Evolutionary conservation across 2,329 filamentous ascomycete genomes (phyloP).

Genomic region (Beauveria brongniartii): DNA sequence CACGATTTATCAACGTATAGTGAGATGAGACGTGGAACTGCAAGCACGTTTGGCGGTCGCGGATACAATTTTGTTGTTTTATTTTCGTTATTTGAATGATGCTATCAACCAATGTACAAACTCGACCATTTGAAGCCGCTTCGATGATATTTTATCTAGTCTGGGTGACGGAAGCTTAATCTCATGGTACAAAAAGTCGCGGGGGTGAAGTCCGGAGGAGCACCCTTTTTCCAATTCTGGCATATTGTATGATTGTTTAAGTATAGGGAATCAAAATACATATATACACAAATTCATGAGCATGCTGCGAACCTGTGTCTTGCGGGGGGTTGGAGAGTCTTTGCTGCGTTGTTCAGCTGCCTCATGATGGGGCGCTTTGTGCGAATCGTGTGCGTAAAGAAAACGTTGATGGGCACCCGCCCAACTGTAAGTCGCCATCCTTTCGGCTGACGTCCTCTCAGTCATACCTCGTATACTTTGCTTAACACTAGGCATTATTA

Average conservation of each 20-base stretch:
- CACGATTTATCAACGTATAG: neutral
- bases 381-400: too few relatives aligned
- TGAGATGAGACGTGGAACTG: neutral
- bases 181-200: neutral
- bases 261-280: slow-evolving; percentile 5
- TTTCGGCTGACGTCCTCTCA: too few relatives aligned
- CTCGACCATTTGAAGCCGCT: neutral
- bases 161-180: neutral
- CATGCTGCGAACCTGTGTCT: neutral
- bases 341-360: neutral
- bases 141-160: neutral
- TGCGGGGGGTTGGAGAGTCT: neutral
- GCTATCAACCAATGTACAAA: neutral
- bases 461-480: too few relatives aligned
- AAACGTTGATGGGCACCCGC: too few relatives aligned
- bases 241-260: slow-evolving; percentile 11
- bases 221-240: neutral
- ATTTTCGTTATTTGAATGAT: neutral
- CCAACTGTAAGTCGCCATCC: too few relatives aligned
- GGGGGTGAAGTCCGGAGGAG: neutral
- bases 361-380: too few relatives aligned
- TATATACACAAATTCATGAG: neutral
- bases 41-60: neutral
- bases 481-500: too few relatives aligned
- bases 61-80: slow-evolving; percentile 8